These are phyloP conservation scores for Coelastrella sp. DNA, from an alignment of 139 green algal genomes.

Conservation along the genomic window DNA sequence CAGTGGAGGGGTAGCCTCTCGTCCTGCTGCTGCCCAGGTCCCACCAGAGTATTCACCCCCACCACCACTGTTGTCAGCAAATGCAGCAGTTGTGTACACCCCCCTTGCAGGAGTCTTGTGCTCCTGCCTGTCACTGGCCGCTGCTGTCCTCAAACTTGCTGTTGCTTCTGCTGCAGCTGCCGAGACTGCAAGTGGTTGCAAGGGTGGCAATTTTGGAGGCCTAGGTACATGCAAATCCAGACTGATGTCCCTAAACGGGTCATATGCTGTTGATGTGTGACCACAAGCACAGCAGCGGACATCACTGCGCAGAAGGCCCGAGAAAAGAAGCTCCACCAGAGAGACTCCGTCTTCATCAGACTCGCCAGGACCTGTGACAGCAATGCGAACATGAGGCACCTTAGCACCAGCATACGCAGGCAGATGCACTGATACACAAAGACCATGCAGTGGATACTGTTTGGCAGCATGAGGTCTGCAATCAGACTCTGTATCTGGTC, in stretches of 20 bases:
- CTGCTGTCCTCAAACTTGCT: not conserved
- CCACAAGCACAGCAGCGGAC: constrained; percentile 87
- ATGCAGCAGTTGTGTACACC: not conserved
- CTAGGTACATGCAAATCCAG: constrained; percentile 38
- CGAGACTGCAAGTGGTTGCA: not conserved
- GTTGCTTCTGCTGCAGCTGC: not conserved
- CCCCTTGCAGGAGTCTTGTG: too few species aligned
- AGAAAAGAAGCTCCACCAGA: constrained; percentile 77
- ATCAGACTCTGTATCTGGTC: too few species aligned
- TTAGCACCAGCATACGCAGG: too few species aligned
- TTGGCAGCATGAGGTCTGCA: too few species aligned
- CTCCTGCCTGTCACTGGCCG: too few species aligned
- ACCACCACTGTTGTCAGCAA: not conserved
- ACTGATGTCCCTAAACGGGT: constrained; percentile 63
- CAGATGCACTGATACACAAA: too few species aligned
- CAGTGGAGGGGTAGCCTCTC: constrained; percentile 19
- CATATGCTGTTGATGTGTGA: constrained; percentile 81
- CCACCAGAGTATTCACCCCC: not conserved
- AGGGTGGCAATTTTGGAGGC: constrained; percentile 19
- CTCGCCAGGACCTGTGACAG: not conserved
- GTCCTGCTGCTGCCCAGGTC: not conserved
- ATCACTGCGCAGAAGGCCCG: constrained; percentile 84
- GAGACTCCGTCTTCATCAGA: not conserved
- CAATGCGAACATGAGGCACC: too few species aligned
- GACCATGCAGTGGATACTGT: too few species aligned